Conservation (phyloP, 169 alveolate genomes). For the Cyclospora cayetanensis region DNA sequence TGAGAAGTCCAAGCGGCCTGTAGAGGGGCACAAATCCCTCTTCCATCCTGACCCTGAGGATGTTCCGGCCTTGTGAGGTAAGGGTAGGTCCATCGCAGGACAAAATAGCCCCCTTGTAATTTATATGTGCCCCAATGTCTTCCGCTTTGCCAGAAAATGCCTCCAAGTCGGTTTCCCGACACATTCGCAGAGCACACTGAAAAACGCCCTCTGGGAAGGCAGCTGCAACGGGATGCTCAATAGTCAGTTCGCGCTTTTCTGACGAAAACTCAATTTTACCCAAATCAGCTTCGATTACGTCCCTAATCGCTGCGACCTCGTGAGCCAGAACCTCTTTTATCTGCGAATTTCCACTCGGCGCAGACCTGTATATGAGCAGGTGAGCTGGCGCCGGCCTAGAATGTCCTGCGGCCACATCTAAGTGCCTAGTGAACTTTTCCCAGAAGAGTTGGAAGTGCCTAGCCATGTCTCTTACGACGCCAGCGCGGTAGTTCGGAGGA, state of each 20-base stretch:
- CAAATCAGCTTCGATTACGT: slow-evolving; percentile 25
- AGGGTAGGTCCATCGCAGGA: slow-evolving; percentile 1
- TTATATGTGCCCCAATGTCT: neutral
- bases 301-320: slow-evolving; percentile 24
- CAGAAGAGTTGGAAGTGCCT: slow-evolving; percentile 46
- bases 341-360: slow-evolving; percentile 58
- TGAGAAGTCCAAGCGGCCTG: neutral
- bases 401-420: neutral
- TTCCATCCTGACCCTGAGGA: neutral
- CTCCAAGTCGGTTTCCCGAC: slow-evolving; percentile 13
- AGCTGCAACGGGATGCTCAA: slow-evolving; percentile 51
- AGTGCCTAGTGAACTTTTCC: neutral
- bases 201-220: slow-evolving; percentile 56
- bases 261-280: slow-evolving; percentile 25
- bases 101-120: neutral
- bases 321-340: slow-evolving; percentile 53
- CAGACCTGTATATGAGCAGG: slow-evolving; percentile 49
- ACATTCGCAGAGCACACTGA: slow-evolving; percentile 1
- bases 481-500: slow-evolving; percentile 50
- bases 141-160: slow-evolving; percentile 26
- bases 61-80: slow-evolving; percentile 31
- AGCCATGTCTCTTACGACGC: slow-evolving; percentile 52
- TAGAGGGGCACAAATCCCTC: slow-evolving; percentile 11
- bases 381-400: slow-evolving; percentile 25
- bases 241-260: slow-evolving; percentile 34